These are phyloP conservation scores for Agrocybe praecox DNA, from an alignment of 768 basidiomycete genomes.

Conservation along the genomic window DNA sequence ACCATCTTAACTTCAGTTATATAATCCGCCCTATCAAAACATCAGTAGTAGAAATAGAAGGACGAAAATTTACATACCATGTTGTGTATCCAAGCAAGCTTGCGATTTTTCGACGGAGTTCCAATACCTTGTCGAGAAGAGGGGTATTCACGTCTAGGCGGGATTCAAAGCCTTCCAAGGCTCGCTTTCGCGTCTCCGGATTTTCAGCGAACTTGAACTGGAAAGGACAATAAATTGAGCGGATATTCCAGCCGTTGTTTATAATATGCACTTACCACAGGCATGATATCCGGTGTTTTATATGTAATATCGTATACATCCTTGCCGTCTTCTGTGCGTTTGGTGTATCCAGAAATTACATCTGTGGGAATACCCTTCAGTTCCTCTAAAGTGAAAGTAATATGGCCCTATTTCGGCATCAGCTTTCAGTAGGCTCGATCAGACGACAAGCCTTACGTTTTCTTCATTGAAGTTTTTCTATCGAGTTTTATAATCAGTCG, in stretches of 20 bases:
- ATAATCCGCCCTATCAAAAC: conserved; percentile 64
- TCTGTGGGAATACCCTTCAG: conserved; percentile 81
- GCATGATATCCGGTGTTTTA: conserved; percentile 84
- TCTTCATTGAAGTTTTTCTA: conserved; percentile 93
- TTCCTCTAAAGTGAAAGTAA: conserved; percentile 71
- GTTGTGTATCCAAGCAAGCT: conserved; percentile 70
- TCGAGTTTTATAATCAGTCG: not conserved
- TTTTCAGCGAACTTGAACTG: conserved; percentile 82
- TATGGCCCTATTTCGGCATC: conserved; percentile 43
- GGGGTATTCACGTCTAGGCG: conserved; percentile 72
- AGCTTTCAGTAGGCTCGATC: not conserved
- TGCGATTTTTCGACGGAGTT: conserved; percentile 71
- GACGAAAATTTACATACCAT: conserved; percentile 40
- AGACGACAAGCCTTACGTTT: conserved; percentile 44
- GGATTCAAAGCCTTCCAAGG: conserved; percentile 68
- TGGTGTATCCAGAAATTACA: conserved; percentile 77
- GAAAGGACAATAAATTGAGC: not conserved
- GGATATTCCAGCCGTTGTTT: not conserved
- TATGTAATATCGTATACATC: conserved; percentile 75
- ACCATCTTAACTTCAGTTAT: conserved; percentile 87
- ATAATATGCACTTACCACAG: conserved; percentile 50
- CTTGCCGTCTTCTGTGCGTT: conserved; percentile 57
- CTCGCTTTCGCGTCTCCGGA: conserved; percentile 67
- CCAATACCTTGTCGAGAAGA: conserved; percentile 66
- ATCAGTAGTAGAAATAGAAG: not conserved